Evolutionary conservation across 108 stramenopile genomes (phyloP).

Genomic region (Stephanodiscus triporus): DNA sequence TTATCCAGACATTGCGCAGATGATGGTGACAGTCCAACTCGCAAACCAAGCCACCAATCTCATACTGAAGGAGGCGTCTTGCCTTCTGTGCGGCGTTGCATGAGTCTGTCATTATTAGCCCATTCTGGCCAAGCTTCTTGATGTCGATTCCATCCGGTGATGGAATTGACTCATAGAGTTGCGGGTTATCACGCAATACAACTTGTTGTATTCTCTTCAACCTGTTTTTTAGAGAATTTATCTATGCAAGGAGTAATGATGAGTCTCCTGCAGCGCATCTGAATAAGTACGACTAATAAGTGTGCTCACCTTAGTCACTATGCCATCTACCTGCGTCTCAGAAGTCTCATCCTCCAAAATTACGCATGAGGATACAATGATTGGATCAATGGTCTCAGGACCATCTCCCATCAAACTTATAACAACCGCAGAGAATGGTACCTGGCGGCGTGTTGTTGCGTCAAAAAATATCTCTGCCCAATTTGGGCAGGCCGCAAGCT

Average conservation of each 20-base stretch:
- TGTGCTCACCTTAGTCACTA: too few relatives aligned
- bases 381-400: too few relatives aligned
- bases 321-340: too few relatives aligned
- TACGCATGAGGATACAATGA: too few relatives aligned
- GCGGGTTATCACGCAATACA: neutral
- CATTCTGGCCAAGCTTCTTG: conserved; percentile 6
- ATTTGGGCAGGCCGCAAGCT: neutral
- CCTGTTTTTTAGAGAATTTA: neutral
- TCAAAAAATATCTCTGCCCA: neutral
- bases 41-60: neutral
- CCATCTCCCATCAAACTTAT: too few relatives aligned
- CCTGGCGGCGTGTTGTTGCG: neutral
- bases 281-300: too few relatives aligned
- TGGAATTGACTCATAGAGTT: neutral
- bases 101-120: conserved; percentile 15
- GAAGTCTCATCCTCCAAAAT: too few relatives aligned
- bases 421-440: too few relatives aligned
- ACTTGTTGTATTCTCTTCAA: neutral
- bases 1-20: conserved; percentile 1
- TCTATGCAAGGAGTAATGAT: too few relatives aligned
- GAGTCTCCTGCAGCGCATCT: too few relatives aligned
- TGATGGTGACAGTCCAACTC: conserved; percentile 14
- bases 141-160: conserved; percentile 15
- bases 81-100: conserved; percentile 8
- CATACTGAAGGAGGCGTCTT: neutral